A percentile compares a stretch with the other conserved stretches of the same genome.
Conservation (phyloP, 441 rosid species). For the Adansonia madagascariensis region DNA sequence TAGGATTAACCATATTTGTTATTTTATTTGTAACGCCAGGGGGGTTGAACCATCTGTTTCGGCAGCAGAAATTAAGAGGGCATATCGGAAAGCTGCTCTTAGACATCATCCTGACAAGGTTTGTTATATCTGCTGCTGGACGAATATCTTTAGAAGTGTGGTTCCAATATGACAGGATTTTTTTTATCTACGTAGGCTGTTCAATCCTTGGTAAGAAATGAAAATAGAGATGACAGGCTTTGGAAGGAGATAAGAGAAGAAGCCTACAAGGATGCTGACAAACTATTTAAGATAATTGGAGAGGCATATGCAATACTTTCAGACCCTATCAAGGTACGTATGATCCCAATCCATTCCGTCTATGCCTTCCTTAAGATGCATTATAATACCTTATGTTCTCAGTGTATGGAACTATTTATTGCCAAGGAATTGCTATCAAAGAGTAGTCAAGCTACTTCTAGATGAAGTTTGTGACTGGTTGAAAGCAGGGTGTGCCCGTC, state of each 20-base stretch:
- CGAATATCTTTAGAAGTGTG: background rate
- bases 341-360: background rate
- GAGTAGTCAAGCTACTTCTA: background rate
- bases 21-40: conserved; percentile 46
- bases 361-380: background rate
- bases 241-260: conserved; percentile 94
- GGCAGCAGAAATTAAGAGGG: conserved; percentile 82
- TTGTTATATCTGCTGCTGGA: conserved; percentile 26
- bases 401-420: background rate
- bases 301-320: conserved; percentile 97
- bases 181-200: conserved; percentile 58
- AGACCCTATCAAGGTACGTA: conserved; percentile 71
- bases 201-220: conserved; percentile 77
- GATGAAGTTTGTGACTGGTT: background rate
- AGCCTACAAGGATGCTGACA: conserved; percentile 82
- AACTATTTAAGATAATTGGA: conserved; percentile 89
- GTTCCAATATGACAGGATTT: background rate
- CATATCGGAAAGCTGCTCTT: conserved; percentile 92
- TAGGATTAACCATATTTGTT: conserved; percentile 17
- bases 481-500: background rate
- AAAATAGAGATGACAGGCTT: conserved; percentile 75
- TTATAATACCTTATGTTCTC: background rate
- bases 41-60: conserved; percentile 78
- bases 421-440: conserved; percentile 1
- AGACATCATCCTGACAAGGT: conserved; percentile 99